These are phyloP conservation scores for Pleurotus eryngii DNA, from an alignment of 768 basidiomycete species.

Conservation along the genomic window DNA sequence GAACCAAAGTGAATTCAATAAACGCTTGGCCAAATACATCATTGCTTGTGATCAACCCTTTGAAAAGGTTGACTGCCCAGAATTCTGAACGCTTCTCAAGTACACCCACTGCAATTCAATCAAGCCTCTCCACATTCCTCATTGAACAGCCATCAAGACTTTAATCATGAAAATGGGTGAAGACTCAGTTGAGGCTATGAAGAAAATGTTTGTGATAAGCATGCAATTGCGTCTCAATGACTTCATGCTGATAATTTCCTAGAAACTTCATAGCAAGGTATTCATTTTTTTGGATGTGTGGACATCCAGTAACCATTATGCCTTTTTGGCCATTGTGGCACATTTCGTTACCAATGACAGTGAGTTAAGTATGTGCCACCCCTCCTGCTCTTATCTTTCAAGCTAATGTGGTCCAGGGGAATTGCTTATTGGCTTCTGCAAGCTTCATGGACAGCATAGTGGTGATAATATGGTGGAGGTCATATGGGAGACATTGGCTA, in stretches of 20 bases:
- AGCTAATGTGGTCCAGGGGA: conserved; percentile 22
- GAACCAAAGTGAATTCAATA: conserved; percentile 16
- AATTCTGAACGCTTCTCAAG: conserved; percentile 13
- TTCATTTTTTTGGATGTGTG: conserved; percentile 20
- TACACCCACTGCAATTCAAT: conserved; percentile 11
- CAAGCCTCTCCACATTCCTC: conserved; percentile 10
- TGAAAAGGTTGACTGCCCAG: conserved; percentile 17
- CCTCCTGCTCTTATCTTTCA: background rate
- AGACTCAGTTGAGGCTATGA: conserved; percentile 8
- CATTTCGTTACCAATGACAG: conserved; percentile 20
- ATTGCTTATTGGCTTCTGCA: conserved; percentile 31
- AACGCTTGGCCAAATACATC: conserved; percentile 15
- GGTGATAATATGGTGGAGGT: conserved; percentile 32
- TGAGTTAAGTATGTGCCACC: conserved; percentile 18
- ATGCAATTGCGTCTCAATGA: too few species aligned
- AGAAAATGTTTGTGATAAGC: conserved; percentile 15
- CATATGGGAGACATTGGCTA: conserved; percentile 25
- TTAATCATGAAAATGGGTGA: conserved; percentile 16
- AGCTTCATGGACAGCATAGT: conserved; percentile 30
- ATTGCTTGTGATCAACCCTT: conserved; percentile 18
- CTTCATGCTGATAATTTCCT: background rate
- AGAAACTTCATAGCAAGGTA: conserved; percentile 17
- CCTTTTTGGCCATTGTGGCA: conserved; percentile 21
- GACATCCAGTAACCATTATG: conserved; percentile 24
- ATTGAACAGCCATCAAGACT: conserved; percentile 8